Conservation (phyloP, 805 yeast genomes). For the Pichia nanzhaoensis region DNA sequence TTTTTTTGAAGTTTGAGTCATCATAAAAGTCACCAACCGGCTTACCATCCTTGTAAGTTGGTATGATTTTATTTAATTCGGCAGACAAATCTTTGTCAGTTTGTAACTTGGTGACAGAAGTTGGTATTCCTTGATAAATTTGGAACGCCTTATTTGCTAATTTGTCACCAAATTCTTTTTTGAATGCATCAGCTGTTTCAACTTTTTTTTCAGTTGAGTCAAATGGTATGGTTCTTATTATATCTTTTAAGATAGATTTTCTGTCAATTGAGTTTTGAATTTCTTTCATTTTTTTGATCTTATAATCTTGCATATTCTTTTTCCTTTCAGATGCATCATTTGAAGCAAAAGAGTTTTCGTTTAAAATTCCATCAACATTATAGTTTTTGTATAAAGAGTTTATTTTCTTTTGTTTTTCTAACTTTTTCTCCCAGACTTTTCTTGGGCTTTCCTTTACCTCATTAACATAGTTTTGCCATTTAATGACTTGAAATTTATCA, state of each 20-base stretch:
- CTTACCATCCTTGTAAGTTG: conserved; percentile 26
- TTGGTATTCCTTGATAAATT: conserved; percentile 29
- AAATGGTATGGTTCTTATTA: conserved; percentile 29
- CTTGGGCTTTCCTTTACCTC: conserved; percentile 51
- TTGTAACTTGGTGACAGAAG: conserved; percentile 20
- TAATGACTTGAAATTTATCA: conserved; percentile 63
- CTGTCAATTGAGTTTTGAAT: conserved; percentile 35
- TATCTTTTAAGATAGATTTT: conserved; percentile 38
- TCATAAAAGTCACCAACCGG: conserved; percentile 24
- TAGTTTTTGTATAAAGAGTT: conserved; percentile 26
- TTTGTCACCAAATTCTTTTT: conserved; percentile 31
- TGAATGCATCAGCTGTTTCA: conserved; percentile 29
- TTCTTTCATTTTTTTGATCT: conserved; percentile 33
- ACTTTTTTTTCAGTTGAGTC: neutral
- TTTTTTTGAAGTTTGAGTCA: conserved; percentile 27
- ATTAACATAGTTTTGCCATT: conserved; percentile 70
- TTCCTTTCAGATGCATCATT: conserved; percentile 27
- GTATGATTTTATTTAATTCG: conserved; percentile 41
- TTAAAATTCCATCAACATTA: conserved; percentile 19
- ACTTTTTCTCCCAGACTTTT: conserved; percentile 46
- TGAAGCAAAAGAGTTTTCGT: conserved; percentile 14
- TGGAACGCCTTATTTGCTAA: conserved; percentile 29
- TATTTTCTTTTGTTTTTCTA: conserved; percentile 37
- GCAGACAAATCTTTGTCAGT: conserved; percentile 39
- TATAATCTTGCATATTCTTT: conserved; percentile 20